These are phyloP conservation scores for Medicago arabica DNA, from an alignment of 306 rosid species.

Conservation along the genomic window DNA sequence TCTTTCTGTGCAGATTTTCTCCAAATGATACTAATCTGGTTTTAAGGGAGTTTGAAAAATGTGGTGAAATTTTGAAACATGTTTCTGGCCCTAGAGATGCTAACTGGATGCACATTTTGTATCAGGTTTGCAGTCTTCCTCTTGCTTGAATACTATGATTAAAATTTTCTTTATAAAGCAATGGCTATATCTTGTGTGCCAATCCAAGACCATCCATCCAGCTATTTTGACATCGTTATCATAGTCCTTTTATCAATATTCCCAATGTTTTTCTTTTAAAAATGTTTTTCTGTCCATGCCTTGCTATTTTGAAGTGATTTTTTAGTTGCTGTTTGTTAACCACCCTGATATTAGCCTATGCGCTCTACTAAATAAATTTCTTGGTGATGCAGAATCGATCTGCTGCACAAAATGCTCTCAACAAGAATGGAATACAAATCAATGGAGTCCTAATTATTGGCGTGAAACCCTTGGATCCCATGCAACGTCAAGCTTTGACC, in stretches of 20 bases:
- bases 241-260: background rate
- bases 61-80: slow-evolving; percentile 92
- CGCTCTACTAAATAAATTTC: slow-evolving; percentile 17
- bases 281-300: background rate
- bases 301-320: background rate
- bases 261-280: background rate
- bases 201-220: background rate
- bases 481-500: slow-evolving; percentile 80
- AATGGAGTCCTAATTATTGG: slow-evolving; percentile 90
- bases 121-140: slow-evolving; percentile 62
- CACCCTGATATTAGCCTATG: slow-evolving; percentile 16
- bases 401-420: slow-evolving; percentile 91
- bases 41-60: slow-evolving; percentile 94
- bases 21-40: slow-evolving; percentile 85
- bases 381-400: slow-evolving; percentile 72
- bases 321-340: background rate
- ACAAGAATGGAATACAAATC: slow-evolving; percentile 88
- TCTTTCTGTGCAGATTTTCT: slow-evolving; percentile 69
- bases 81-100: slow-evolving; percentile 94
- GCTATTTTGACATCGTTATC: background rate
- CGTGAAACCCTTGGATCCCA: slow-evolving; percentile 92
- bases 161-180: background rate
- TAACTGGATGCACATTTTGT: slow-evolving; percentile 94
- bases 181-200: background rate
- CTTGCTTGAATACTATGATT: slow-evolving; percentile 33